Conservation (phyloP, 2,329 filamentous ascomycete species). For the Zymoseptoria ardabiliae region DNA sequence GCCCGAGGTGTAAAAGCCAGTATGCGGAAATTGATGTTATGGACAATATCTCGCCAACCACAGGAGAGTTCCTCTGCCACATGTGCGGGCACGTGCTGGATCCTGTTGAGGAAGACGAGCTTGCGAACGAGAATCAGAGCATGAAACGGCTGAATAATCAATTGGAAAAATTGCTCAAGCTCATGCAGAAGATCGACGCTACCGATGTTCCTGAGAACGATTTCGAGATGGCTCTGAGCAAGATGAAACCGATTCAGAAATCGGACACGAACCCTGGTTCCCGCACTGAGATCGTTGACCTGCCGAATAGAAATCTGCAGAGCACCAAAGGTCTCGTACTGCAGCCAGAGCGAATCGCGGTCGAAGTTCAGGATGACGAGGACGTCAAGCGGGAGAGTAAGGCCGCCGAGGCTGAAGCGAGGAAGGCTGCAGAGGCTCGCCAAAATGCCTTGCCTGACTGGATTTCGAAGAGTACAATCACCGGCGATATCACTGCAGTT, state of each 20-base stretch:
- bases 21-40: conserved; percentile 88
- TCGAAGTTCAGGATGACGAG: conserved; percentile 30
- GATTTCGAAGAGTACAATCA: conserved; percentile 32
- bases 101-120: conserved; percentile 55
- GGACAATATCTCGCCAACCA: conserved; percentile 57
- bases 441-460: conserved; percentile 32
- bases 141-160: conserved; percentile 70
- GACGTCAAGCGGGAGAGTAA: conserved; percentile 27
- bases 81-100: conserved; percentile 61
- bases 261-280: conserved; percentile 59
- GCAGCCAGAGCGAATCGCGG: conserved; percentile 30
- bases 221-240: conserved; percentile 61
- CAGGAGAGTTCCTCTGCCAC: conserved; percentile 65
- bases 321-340: conserved; percentile 29
- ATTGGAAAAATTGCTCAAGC: conserved; percentile 68
- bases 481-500: conserved; percentile 40
- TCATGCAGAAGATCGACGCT: conserved; percentile 70
- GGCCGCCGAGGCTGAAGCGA: conserved; percentile 25
- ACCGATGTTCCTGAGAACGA: conserved; percentile 64
- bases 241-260: conserved; percentile 57
- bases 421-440: conserved; percentile 28
- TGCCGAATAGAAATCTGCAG: conserved; percentile 26
- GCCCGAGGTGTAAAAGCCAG: conserved; percentile 66
- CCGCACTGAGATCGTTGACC: conserved; percentile 28
- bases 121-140: conserved; percentile 49